A percentile compares a stretch with the other conserved stretches of the same genome.
Conservation (phyloP, 202 grass and related monocot species). For the Carex arenaria region DNA sequence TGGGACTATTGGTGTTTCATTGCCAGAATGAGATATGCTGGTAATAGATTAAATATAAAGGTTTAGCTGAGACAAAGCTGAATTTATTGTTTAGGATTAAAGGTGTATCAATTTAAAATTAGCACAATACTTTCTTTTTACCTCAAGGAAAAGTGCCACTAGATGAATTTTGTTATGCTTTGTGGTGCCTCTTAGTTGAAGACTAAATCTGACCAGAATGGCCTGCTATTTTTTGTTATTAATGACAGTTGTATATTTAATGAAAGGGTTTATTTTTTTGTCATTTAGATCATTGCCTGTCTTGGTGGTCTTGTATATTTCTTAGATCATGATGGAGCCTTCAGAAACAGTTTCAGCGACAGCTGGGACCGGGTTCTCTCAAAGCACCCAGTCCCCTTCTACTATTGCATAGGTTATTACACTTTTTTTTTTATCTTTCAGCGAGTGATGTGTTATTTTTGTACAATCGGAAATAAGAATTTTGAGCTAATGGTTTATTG, state of each 20-base stretch:
- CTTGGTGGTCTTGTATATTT: constrained; percentile 63
- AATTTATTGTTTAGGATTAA: not conserved
- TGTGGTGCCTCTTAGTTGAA: not conserved
- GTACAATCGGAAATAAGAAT: not conserved
- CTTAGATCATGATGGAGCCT: constrained; percentile 61
- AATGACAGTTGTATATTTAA: not conserved
- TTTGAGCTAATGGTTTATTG: not conserved
- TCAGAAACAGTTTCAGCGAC: constrained; percentile 71
- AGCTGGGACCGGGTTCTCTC: constrained; percentile 75
- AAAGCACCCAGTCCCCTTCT: constrained; percentile 77
- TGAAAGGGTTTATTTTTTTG: not conserved
- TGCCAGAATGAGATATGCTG: not conserved
- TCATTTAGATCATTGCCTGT: constrained; percentile 44
- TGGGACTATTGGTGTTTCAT: not conserved
- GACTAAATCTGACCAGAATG: not conserved
- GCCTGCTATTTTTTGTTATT: not conserved
- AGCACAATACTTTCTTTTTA: not conserved
- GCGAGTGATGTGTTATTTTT: not conserved
- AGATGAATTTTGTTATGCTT: not conserved
- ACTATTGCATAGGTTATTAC: constrained; percentile 60
- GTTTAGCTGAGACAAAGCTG: not conserved
- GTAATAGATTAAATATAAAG: not conserved
- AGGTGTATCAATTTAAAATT: not conserved
- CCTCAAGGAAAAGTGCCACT: not conserved
- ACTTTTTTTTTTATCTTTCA: constrained; percentile 20